Conservation (phyloP, 2,329 filamentous ascomycete species). For the Metarhizium guizhouense region DNA sequence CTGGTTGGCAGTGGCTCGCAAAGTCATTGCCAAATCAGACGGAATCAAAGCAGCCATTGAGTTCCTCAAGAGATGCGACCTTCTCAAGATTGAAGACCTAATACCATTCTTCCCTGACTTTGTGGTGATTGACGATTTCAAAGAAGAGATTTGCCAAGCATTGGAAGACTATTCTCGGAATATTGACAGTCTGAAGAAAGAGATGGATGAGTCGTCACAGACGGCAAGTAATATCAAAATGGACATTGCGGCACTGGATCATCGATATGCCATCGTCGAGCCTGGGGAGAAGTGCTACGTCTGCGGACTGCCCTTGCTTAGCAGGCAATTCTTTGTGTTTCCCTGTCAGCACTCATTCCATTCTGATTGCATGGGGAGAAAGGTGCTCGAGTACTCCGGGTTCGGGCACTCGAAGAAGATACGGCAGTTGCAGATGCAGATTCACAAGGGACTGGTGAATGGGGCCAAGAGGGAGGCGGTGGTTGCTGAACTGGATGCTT, state of each 20-base stretch:
- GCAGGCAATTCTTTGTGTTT: conserved; percentile 94
- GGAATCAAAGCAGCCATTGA: conserved; percentile 92
- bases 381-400: conserved; percentile 75
- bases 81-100: conserved; percentile 89
- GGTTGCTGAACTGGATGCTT: conserved; percentile 79
- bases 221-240: conserved; percentile 86
- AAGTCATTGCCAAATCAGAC: conserved; percentile 77
- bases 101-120: conserved; percentile 99
- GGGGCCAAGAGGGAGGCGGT: conserved; percentile 70
- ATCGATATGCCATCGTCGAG: conserved; percentile 91
- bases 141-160: conserved; percentile 91
- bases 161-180: conserved; percentile 88
- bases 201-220: conserved; percentile 90
- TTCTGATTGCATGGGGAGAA: conserved; percentile 82
- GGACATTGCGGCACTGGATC: conserved; percentile 78
- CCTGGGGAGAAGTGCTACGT: conserved; percentile 91
- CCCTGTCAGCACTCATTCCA: conserved; percentile 98
- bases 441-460: conserved; percentile 64
- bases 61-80: conserved; percentile 82
- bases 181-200: conserved; percentile 78
- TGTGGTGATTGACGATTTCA: conserved; percentile 97
- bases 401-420: conserved; percentile 71
- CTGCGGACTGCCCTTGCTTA: conserved; percentile 77
- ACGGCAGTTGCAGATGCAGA: conserved; percentile 73
- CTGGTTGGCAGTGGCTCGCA: conserved; percentile 91